phyloP scores from a whole-genome alignment of 805 yeast species.

The Saturnispora hagleri region DNA sequence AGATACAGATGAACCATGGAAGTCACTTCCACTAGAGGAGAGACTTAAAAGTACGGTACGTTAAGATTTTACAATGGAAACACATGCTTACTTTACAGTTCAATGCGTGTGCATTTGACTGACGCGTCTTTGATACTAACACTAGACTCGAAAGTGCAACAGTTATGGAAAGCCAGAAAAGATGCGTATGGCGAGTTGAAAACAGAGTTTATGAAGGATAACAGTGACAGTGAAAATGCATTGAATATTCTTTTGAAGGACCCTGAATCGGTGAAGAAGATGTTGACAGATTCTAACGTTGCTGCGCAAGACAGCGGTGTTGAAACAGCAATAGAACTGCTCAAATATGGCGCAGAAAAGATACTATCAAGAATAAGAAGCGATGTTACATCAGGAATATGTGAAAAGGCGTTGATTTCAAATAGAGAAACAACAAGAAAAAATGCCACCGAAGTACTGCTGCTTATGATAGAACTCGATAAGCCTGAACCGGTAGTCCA shows the following conservation, averaged over 20 bases:
- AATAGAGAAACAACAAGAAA: slow-evolving; percentile 66
- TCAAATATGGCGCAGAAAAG: slow-evolving; percentile 46
- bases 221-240: neutral
- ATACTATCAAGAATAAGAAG: slow-evolving; percentile 34
- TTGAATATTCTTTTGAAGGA: slow-evolving; percentile 30
- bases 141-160: neutral
- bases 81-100: too few relatives aligned
- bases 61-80: slow-evolving; percentile 8
- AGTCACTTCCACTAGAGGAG: slow-evolving; percentile 55
- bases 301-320: slow-evolving; percentile 87
- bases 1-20: slow-evolving; percentile 49
- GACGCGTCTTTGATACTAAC: slow-evolving; percentile 3
- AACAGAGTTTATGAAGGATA: slow-evolving; percentile 32
- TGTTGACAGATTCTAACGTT: slow-evolving; percentile 73
- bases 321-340: slow-evolving; percentile 40
- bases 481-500: slow-evolving; percentile 60
- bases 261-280: slow-evolving; percentile 47
- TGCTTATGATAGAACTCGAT: slow-evolving; percentile 57
- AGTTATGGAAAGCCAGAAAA: slow-evolving; percentile 76
- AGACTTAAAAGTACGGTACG: slow-evolving; percentile 54
- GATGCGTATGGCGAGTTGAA: slow-evolving; percentile 67
- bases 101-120: slow-evolving; percentile 5
- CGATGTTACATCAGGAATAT: slow-evolving; percentile 39
- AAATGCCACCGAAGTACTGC: slow-evolving; percentile 51
- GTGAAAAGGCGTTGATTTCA: slow-evolving; percentile 78